Base-by-base conservation (phyloP, 2,329 filamentous ascomycete genomes). In the Alternaria consortialis region DNA sequence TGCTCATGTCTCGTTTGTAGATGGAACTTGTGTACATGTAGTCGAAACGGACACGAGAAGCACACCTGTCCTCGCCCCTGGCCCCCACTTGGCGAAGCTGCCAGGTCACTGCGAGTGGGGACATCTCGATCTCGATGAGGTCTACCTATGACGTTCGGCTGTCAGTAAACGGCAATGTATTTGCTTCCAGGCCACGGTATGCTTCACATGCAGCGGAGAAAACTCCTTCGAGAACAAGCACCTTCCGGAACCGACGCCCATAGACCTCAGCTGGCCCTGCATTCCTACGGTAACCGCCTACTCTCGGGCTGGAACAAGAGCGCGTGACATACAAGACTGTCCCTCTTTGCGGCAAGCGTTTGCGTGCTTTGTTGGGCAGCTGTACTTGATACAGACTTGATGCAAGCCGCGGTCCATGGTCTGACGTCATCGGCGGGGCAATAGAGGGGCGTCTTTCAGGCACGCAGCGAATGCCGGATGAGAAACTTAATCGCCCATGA, bases 251-350 rank as follows among this genome's bases (percentile, higher is more conserved):
- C 36, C 52, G 23, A 56, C 44, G 36, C 53, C 52, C 27, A 15
- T 13, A 17, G 23, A 50, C 15, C 31, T 36, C 27, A 57, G 39
- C 15, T 20, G 40, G 53, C n/a, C 58, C 29, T 54, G 56, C 25
- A 40, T 25, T 34, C 25, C 42, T 47, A 46, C 34, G 25, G 56
- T 37, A 40, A 36, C 50, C 56, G 50, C 48, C 39, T 39, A 27
- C 51, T 27, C 32, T 51, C 51, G 56, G 53, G 53, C 54, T 53
- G 53, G 50, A 34, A 40, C 50, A 42, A 31, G 17, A 40, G 57
- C 64, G 56, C 58, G 44, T 66, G 58, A 66, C 62, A 53, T 29
- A 32, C 17, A 50, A 53, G 57, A 36, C 20, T 53, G 56, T 25
- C 20, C 56, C 40, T 37, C 34, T 56, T 48, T 56, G 36, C 43